phyloP scores from a whole-genome alignment of 129 eudicot genomes.

The Flaveria ramosissima region DNA sequence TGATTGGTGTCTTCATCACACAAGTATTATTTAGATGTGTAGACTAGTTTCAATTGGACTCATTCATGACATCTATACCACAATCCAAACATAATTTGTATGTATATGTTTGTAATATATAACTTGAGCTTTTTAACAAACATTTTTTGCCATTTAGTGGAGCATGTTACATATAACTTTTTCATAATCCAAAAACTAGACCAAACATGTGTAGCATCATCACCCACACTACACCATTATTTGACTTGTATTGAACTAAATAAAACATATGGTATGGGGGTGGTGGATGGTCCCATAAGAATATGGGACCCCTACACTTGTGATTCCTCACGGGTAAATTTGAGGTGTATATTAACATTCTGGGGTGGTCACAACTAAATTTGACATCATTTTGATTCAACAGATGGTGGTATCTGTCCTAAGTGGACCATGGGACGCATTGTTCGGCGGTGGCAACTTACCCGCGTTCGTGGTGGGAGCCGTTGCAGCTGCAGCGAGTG shows the following conservation, averaged over 20 bases:
- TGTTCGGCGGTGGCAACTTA: constrained; percentile 79
- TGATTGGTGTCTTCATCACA: constrained; percentile 20
- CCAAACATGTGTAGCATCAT: constrained; percentile 27
- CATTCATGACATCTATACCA: constrained; percentile 26
- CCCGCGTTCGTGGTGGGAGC: constrained; percentile 80
- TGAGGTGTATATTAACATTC: constrained; percentile 17
- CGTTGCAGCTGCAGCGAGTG: constrained; percentile 55
- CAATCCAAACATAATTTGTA: constrained; percentile 23
- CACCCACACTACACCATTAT: constrained; percentile 10
- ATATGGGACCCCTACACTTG: constrained; percentile 27
- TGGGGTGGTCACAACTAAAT: background rate
- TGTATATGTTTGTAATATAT: background rate
- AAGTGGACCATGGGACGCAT: constrained; percentile 74
- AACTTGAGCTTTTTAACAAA: background rate
- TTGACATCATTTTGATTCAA: background rate
- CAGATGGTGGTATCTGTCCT: constrained; percentile 69
- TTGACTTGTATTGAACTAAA: constrained; percentile 11
- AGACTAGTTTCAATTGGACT: background rate
- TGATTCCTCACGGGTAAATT: constrained; percentile 4
- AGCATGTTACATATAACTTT: constrained; percentile 37
- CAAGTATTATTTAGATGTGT: background rate
- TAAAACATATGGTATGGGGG: constrained; percentile 30
- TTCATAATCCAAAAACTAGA: constrained; percentile 27
- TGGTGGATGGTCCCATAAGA: constrained; percentile 33
- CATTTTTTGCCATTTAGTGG: constrained; percentile 22